Evolutionary conservation across 495 filamentous ascomycete genomes (phyloP).

Genomic region (Penicillium crystallinum): DNA sequence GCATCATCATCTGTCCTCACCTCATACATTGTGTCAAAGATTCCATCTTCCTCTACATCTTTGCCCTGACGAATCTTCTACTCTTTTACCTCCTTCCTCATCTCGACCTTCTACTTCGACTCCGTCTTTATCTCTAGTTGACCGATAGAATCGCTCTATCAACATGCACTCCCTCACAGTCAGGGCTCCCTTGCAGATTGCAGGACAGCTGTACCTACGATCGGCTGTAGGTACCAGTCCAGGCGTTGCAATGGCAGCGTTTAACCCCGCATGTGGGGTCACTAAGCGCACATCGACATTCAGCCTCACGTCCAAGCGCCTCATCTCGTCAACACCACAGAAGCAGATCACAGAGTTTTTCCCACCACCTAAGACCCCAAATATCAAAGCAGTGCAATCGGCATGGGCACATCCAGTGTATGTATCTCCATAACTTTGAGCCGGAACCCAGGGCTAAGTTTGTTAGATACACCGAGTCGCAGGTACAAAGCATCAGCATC

Average conservation of each 20-base stretch:
- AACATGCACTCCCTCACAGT: slow-evolving; percentile 26
- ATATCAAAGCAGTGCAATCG: slow-evolving; percentile 32
- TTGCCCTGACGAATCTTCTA: neutral
- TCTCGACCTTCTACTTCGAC: neutral
- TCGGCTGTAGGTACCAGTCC: slow-evolving; percentile 26
- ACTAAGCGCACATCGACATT: slow-evolving; percentile 10
- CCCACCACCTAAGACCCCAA: slow-evolving; percentile 29
- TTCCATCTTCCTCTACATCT: neutral
- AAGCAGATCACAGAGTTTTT: slow-evolving; percentile 38
- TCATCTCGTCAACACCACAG: slow-evolving; percentile 35
- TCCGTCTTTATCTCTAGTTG: neutral
- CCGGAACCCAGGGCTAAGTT: slow-evolving; percentile 3
- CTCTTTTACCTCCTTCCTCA: neutral
- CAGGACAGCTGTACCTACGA: slow-evolving; percentile 24
- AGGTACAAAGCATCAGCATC: slow-evolving; percentile 58
- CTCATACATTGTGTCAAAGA: neutral
- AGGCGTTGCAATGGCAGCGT: slow-evolving; percentile 14
- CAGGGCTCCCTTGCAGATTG: slow-evolving; percentile 31
- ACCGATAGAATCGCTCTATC: neutral
- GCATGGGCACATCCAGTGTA: slow-evolving; percentile 44
- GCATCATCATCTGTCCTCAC: neutral
- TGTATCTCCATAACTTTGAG: slow-evolving; percentile 1
- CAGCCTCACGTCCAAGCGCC: slow-evolving; percentile 23
- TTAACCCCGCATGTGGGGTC: slow-evolving; percentile 10
- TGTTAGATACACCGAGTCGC: slow-evolving; percentile 54